Evolutionary conservation across 148 eudicot species (phyloP), one percentile per base, ranked within the genome.

Genomic region (Nepenthes gracilis): DNA sequence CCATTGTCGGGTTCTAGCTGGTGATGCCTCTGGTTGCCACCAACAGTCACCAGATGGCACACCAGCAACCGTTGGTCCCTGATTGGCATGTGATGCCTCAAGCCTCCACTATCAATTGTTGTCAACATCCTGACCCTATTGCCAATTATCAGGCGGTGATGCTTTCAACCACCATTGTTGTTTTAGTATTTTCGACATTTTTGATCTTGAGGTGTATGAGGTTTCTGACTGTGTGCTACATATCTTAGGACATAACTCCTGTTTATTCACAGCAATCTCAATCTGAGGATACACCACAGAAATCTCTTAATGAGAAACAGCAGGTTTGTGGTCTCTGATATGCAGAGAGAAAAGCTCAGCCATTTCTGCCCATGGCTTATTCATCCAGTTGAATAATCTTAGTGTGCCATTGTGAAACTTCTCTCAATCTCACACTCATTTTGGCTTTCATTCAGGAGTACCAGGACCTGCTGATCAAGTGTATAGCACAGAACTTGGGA

Each of bases 221-320:
- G 54, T 50, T 2, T 48, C 66, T 56, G 15, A 49, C 15, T 9
- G 58, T 11, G 32, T 55, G 35, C 58, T 55, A n/a, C 58, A 10
- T 65, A 52, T 58, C 47, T 59, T 72, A 89, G 96, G 80, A 84
- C 59, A 70, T 66, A 61, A 40, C 74, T 63, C 69, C 69, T 74
- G 70, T 72, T 59, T 74, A 64, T 70, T 72, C 91, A 14, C 77
- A 79, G 60, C 84, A 77, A 65, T 77, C 82, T 69, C 80, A 77
- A 63, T 75, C 88, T 34, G 99, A 94, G 75, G 97, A 89, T 70
- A 86, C 77, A 69, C 95, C 99, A 14, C 99, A 93, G 69, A 84
- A 80, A 73, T 81, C 92, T 57, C 97, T 93, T 35, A 89, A 93
- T 68, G 99, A 89, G 63, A 93, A 86, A 79, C 96, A 88, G 72